A percentile compares a stretch with the other conserved stretches of the same genome.
Evolutionary conservation across 2,329 filamentous ascomycete species (phyloP).

Genomic region (Aureobasidium sp.): DNA sequence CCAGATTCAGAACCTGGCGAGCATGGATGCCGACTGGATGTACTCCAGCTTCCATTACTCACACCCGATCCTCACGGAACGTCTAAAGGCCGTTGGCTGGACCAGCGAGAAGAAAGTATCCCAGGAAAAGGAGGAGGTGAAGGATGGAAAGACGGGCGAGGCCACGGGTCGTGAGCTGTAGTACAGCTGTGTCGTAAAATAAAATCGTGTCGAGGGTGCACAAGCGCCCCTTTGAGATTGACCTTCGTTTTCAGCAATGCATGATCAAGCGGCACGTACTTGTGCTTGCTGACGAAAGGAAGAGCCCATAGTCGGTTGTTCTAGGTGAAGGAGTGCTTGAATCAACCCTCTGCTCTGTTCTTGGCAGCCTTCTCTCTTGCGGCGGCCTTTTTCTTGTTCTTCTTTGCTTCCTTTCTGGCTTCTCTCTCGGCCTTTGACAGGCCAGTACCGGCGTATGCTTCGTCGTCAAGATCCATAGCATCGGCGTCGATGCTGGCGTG

Average conservation of each 20-base stretch:
- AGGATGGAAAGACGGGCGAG: constrained; percentile 56
- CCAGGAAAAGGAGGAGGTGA: constrained; percentile 41
- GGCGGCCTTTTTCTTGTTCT: constrained; percentile 43
- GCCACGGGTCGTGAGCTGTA: constrained; percentile 71
- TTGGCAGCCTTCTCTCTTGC: constrained; percentile 26
- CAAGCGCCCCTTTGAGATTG: background rate
- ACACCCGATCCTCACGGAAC: constrained; percentile 90
- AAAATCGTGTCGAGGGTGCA: background rate
- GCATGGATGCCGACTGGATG: constrained; percentile 98
- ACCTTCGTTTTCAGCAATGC: background rate
- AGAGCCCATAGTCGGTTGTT: background rate
- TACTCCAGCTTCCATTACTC: constrained; percentile 99
- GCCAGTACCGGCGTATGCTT: constrained; percentile 19
- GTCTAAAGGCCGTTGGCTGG: constrained; percentile 86
- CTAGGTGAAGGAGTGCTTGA: background rate
- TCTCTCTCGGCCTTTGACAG: constrained; percentile 41
- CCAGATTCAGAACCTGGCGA: constrained; percentile 95
- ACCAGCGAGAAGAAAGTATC: constrained; percentile 54
- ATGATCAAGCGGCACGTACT: background rate
- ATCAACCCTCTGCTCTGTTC: constrained; percentile 14
- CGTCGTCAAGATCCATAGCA: constrained; percentile 19
- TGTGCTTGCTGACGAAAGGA: background rate
- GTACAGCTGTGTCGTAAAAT: constrained; percentile 18
- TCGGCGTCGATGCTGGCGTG: constrained; percentile 17
- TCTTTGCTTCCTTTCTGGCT: constrained; percentile 50